Evolutionary conservation across 1,284 basidiomycete genomes (phyloP).

Genomic region (Ustilago sp.): DNA sequence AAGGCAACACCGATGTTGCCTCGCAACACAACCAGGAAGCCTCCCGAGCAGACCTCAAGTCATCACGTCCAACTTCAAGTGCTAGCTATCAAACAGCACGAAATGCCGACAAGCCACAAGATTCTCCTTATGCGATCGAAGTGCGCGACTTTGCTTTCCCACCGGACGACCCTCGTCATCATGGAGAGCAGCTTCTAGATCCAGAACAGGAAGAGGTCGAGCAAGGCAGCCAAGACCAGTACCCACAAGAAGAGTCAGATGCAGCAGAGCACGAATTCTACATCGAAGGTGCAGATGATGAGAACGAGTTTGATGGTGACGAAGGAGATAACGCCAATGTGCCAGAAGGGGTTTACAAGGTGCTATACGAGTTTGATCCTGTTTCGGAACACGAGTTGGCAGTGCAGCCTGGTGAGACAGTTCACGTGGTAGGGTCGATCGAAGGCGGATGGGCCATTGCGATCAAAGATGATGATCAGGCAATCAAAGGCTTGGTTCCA

Average conservation of each 20-base stretch:
- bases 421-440: conserved; percentile 52
- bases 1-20: background rate
- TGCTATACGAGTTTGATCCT: conserved; percentile 55
- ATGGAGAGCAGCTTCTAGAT: conserved; percentile 23
- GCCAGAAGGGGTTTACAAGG: conserved; percentile 48
- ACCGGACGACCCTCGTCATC: conserved; percentile 45
- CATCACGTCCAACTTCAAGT: conserved; percentile 25
- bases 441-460: conserved; percentile 61
- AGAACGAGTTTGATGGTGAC: conserved; percentile 49
- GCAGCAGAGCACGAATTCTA: conserved; percentile 32
- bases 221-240: conserved; percentile 13
- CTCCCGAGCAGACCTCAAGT: conserved; percentile 8
- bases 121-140: conserved; percentile 8
- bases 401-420: conserved; percentile 36
- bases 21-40: background rate
- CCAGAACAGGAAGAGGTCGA: background rate
- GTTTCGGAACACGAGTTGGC: conserved; percentile 58
- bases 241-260: conserved; percentile 13
- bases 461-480: conserved; percentile 22
- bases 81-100: conserved; percentile 40
- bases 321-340: conserved; percentile 35
- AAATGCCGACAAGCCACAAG: conserved; percentile 1
- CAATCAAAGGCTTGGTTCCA: conserved; percentile 47
- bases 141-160: conserved; percentile 58
- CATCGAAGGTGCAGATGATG: conserved; percentile 46